Percentiles rank a stretch among this genome's conserved stretches.
These are phyloP conservation scores for Chrysochromulina tobinii DNA, from an alignment of 78 protist species.

Conservation along the genomic window DNA sequence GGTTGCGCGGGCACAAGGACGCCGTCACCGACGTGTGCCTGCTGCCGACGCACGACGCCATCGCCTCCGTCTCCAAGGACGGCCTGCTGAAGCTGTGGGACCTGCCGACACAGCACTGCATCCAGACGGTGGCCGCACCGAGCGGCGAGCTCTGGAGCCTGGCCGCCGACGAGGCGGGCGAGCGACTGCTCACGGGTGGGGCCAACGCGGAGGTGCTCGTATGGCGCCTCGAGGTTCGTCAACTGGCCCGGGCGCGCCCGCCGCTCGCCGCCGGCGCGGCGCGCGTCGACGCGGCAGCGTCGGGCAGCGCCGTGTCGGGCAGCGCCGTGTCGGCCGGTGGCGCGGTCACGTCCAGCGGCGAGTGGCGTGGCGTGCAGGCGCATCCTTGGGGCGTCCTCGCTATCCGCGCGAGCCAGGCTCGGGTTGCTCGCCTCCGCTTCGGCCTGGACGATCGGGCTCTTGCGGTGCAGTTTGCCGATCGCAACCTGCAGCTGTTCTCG, in stretches of 20 bases:
- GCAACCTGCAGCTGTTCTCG: background rate
- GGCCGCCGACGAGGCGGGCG: background rate
- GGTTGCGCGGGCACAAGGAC: constrained; percentile 81
- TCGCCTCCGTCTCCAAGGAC: constrained; percentile 72
- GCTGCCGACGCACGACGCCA: background rate
- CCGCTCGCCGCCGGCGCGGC: background rate
- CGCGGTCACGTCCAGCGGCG: background rate
- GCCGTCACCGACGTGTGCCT: constrained; percentile 52
- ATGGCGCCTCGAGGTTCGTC: background rate
- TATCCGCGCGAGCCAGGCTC: no score
- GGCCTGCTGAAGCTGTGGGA: constrained; percentile 87
- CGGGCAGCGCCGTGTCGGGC: background rate
- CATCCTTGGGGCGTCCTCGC: no score
- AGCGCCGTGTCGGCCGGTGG: background rate
- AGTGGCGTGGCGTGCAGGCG: no score
- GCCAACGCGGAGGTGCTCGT: background rate
- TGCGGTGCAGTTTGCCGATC: background rate
- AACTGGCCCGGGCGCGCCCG: background rate
- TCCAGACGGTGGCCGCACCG: constrained; percentile 82
- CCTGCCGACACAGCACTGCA: constrained; percentile 76
- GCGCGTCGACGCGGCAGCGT: background rate
- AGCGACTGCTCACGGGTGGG: constrained; percentile 51
- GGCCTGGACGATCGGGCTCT: background rate
- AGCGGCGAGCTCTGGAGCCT: constrained; percentile 74
- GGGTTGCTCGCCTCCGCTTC: background rate